Evolutionary conservation across 2,329 filamentous ascomycete species (phyloP), one percentile per base, ranked within the genome.

Genomic region (Monascus ruber): DNA sequence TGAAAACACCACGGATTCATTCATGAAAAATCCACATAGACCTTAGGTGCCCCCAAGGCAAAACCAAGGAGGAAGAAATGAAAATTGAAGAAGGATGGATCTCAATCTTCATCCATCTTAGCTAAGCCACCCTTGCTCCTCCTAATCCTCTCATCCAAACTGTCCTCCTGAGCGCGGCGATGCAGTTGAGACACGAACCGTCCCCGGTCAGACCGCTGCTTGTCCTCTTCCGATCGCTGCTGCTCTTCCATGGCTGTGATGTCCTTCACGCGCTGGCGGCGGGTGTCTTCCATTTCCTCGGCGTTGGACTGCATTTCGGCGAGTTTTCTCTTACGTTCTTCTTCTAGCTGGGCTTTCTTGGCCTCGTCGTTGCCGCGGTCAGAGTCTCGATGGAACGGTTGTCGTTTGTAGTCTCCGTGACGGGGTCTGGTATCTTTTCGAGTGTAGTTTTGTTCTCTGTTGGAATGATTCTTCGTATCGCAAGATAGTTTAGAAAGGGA

Each of bases 281-380:
- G 78, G 48, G 83, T 79, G n/a, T 68, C 56, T 50, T 89, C 83
- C 35, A 93, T 67, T 7, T 81, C 76, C 1, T 70, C 72, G 4
- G 83, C 83, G 26, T 78, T 80, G 11, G 73, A 72, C 56, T 84
- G 81, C 83, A 87, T 86, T 6, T 77, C 79, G 10, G 79, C 81
- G 11, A 86, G 63, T 55, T 78, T 84, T 24, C 53, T 51, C 29
- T 47, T 47, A 24, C 56, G 56, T 33, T 62, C 58, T 44, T 57
- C 56, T 26, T 59, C 55, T 10, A 17, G 17, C 17, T 47, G 33
- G 7, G 51, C 49, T 33, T 52, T 54, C n/a, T 24, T 29, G 48
- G 39, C 32, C 49, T 6, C 10, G 3, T 10, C 28, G 28, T 29
- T 29, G 6, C 6, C 3, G 28, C 28, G 6, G 28, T 29, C 10